Base-by-base conservation (phyloP, 129 eudicot species). In the Saussurea involucrata region DNA sequence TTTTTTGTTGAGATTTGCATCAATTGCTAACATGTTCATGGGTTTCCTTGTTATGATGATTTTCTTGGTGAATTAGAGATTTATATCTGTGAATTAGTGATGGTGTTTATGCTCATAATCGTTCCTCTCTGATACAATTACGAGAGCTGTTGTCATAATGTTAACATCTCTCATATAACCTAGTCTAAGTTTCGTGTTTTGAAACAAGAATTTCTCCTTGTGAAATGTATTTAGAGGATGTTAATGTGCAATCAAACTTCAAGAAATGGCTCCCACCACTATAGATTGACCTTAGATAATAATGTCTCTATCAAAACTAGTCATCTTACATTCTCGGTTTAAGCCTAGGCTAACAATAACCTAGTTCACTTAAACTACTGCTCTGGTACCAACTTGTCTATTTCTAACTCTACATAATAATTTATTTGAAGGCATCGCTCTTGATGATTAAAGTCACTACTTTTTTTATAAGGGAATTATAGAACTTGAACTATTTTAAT, bases 61-160 rank as follows among this genome's bases (percentile, higher is more conserved):
- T 77, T 77, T 77, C 21, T 77, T 46, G 67, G 57, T 68, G 24
- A 76, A 53, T 32, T 67, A 18, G 74, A 29, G 70, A 11, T 18
- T 37, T 74, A 58, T 18, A 21, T 20, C 12, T 18, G 64, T 58
- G 20, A 49, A 21, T 58, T 55, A n/a, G 57, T 13, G 57, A 11
- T 13, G 8, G 57, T 11, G 8, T 46, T 46, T 2, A 13, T 46
- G 57, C 57, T 46, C 63, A 44, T 44, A 44, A 3, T 13, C 13
- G 57, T 44, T 44, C 9, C 57, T 44, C n/a, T 13, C 3, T 44
- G 6, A 12, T 44, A 44, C 15, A 37, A 3, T 37, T 5, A 37
- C 12, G 13, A 37, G 13, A 37, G 46, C 46, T 37, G 0, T 31
- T 31, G 34, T 4, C 42, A 36, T 36, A 36, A 36, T 7, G 42